These are phyloP conservation scores for Cutaneotrichosporon sp. DNA, from an alignment of 1,284 basidiomycete species.

Conservation along the genomic window DNA sequence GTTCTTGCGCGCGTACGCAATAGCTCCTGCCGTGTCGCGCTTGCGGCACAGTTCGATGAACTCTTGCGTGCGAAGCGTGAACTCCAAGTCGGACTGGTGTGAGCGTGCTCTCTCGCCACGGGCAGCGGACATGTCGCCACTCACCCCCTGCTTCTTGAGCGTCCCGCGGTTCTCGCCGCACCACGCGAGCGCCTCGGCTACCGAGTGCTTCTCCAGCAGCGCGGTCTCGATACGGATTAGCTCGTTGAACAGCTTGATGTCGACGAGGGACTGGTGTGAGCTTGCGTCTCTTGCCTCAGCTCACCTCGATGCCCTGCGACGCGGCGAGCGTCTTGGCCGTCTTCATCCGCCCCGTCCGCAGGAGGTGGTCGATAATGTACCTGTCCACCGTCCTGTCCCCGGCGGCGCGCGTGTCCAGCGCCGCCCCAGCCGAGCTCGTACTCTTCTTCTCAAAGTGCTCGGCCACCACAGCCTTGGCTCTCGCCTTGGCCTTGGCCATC, in stretches of 20 bases:
- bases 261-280: constrained; percentile 68
- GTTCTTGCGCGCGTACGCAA: constrained; percentile 80
- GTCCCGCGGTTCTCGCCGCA: constrained; percentile 94
- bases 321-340: constrained; percentile 43
- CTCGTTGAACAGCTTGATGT: constrained; percentile 88
- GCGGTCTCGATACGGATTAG: constrained; percentile 82
- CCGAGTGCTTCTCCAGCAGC: constrained; percentile 67
- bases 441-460: constrained; percentile 14
- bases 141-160: constrained; percentile 83
- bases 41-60: constrained; percentile 86
- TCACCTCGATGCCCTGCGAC: constrained; percentile 44
- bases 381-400: constrained; percentile 63
- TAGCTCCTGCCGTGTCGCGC: constrained; percentile 71
- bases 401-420: background rate
- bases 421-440: constrained; percentile 1
- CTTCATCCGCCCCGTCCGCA: constrained; percentile 58
- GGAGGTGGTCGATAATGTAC: constrained; percentile 90
- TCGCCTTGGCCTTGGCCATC: background rate
- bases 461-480: constrained; percentile 7
- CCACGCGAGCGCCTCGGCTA: constrained; percentile 87
- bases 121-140: constrained; percentile 27
- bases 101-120: background rate
- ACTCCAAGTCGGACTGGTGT: constrained; percentile 85
- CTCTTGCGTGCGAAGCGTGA: constrained; percentile 92
- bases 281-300: constrained; percentile 16